These are phyloP conservation scores for Lactuca saligna DNA, from an alignment of 129 eudicot species.

Conservation along the genomic window DNA sequence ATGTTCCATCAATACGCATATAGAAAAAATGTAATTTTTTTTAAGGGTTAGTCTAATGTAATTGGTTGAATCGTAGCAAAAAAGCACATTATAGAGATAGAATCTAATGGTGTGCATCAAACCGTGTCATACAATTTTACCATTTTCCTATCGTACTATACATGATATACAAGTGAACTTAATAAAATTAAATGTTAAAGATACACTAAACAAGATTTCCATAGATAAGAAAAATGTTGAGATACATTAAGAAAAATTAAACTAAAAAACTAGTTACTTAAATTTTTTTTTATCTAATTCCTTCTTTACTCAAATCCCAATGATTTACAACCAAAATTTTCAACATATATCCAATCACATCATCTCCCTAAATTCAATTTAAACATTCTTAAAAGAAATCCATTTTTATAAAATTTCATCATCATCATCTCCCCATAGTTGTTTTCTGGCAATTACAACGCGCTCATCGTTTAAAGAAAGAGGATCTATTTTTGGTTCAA, in stretches of 20 bases:
- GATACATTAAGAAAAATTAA: slow-evolving; percentile 10
- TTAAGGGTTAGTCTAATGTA: too few relatives aligned
- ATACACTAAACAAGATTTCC: slow-evolving; percentile 7
- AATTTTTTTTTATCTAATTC: slow-evolving; percentile 15
- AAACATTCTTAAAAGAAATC: slow-evolving; percentile 6
- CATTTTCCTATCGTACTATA: too few relatives aligned
- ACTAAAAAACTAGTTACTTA: slow-evolving; percentile 2
- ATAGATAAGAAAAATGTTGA: slow-evolving; percentile 11
- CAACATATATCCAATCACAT: slow-evolving; percentile 25
- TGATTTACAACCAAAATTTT: slow-evolving; percentile 23
- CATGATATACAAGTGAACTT: not conserved
- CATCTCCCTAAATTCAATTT: slow-evolving; percentile 13
- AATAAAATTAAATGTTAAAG: not conserved
- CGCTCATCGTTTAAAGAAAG: slow-evolving; percentile 68
- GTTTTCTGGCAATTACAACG: slow-evolving; percentile 69
- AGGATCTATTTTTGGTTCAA: slow-evolving; percentile 69
- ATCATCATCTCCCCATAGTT: slow-evolving; percentile 55
- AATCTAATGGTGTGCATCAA: too few relatives aligned
- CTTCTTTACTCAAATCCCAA: slow-evolving; percentile 19
- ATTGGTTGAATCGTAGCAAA: too few relatives aligned
- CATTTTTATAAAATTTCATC: slow-evolving; percentile 19
- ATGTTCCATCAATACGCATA: too few relatives aligned
- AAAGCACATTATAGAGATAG: too few relatives aligned
- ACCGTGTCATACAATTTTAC: too few relatives aligned
- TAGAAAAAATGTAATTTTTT: too few relatives aligned